Percentiles rank a stretch among this genome's conserved stretches.
Evolutionary conservation across 1,284 basidiomycete species (phyloP).

Genomic region (Golubevia pallescens): DNA sequence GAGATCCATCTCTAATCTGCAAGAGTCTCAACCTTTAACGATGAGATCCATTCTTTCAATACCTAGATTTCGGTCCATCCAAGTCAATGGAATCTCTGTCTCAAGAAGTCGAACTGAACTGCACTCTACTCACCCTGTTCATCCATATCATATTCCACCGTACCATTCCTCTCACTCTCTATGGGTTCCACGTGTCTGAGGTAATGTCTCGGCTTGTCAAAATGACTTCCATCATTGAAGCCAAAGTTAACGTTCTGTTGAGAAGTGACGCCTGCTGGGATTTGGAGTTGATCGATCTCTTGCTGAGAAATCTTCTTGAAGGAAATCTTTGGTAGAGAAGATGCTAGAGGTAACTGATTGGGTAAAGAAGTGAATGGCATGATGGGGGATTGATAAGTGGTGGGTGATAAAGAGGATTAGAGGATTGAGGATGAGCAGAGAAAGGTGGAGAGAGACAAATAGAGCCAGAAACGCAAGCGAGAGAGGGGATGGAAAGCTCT

Average conservation of each 20-base stretch:
- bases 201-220: constrained; percentile 42
- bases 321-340: constrained; percentile 46
- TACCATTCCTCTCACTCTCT: constrained; percentile 54
- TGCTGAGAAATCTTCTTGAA: constrained; percentile 39
- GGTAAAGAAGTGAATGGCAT: constrained; percentile 29
- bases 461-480: too few species aligned
- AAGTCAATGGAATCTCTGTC: too few species aligned
- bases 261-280: constrained; percentile 37
- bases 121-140: constrained; percentile 33
- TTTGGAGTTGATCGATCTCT: constrained; percentile 28
- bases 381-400: constrained; percentile 10
- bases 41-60: too few species aligned
- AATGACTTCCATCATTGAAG: constrained; percentile 43
- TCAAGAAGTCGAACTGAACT: too few species aligned
- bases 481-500: too few species aligned
- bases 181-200: constrained; percentile 56
- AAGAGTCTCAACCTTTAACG: too few species aligned
- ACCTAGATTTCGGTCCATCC: too few species aligned
- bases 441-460: too few species aligned
- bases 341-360: constrained; percentile 48
- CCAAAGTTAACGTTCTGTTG: constrained; percentile 44
- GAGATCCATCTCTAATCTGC: not conserved
- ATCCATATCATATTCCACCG: constrained; percentile 64
- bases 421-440: too few species aligned
- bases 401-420: too few species aligned